Base-by-base conservation (phyloP, 192 early-diverging fungal genomes). In the Thamnidium elegans region DNA sequence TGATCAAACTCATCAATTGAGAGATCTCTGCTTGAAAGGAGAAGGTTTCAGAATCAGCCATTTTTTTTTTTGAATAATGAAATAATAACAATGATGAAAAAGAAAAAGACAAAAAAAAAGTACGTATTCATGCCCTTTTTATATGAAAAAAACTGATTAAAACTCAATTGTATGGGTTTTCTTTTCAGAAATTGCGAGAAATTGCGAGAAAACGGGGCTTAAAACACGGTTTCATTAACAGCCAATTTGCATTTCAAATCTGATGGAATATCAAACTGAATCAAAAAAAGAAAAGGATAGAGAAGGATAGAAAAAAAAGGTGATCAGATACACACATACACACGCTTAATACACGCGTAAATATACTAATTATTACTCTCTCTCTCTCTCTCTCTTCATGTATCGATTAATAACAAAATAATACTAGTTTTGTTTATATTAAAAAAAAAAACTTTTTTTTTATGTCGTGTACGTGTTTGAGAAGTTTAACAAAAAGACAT, bases 1-100 rank as follows among this genome's bases (percentile, higher is more conserved):
- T 98, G 87, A 99, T 98, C 73, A 99, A 88, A 69, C 90, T 92
- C 97, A 99, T 99, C 83, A 99, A 82, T 92, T 94, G 92, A 87
- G 90, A 91, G 77, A 99, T 96, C 87, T 98, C 97, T 89, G 96
- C 96, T 87, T 97, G 91, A 84, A 98, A 95, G 73, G 87, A 83
- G 78, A 93, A 94, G 61, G 86, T 87, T 76, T 89, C 87, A 50
- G 87, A 77, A 75, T 77, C 69, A 34, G 53, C 55, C 31, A 56
- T 52, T 43, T 50, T 69, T 17, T 3, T 50, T 44, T 30, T 55
- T 54, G 15, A 63, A 55, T 48, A 48, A 7, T 32, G 15, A 61
- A 32, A 62, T 14, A 50, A 21, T 7, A 47, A 36, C 11, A 50
- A 9, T 39, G 20, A 3, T 47, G 30, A 23, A 36, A 32, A 51